A percentile compares a stretch with the other conserved stretches of the same genome.
Evolutionary conservation across 2,329 filamentous ascomycete genomes (phyloP).

Genomic region (Aspergillus sclerotialis): DNA sequence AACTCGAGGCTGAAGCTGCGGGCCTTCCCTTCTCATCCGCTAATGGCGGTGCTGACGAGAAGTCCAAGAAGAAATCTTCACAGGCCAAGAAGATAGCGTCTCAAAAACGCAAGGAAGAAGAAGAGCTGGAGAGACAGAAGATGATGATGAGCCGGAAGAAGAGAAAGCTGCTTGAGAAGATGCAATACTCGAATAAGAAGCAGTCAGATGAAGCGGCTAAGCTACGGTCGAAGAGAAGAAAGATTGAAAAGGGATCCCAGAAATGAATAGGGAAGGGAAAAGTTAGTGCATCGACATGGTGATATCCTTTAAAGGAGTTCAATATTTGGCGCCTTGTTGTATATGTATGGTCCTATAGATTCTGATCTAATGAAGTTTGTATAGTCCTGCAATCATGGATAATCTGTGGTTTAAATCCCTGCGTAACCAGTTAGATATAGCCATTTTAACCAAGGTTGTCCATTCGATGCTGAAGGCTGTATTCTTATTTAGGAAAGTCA

Average conservation of each 20-base stretch:
- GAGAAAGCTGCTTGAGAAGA: slow-evolving; percentile 94
- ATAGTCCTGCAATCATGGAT: no score
- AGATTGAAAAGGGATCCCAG: slow-evolving; percentile 58
- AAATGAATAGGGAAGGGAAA: slow-evolving; percentile 17
- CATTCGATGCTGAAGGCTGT: no score
- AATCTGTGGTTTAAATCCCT: no score
- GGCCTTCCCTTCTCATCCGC: slow-evolving; percentile 49
- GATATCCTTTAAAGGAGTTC: slow-evolving; percentile 18
- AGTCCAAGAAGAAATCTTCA: slow-evolving; percentile 62
- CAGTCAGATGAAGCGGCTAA: slow-evolving; percentile 84
- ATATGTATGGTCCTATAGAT: no score
- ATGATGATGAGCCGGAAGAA: slow-evolving; percentile 99
- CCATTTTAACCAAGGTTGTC: no score
- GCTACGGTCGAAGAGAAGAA: slow-evolving; percentile 82
- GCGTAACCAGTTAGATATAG: no score
- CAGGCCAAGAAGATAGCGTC: slow-evolving; percentile 63
- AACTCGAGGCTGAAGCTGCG: slow-evolving; percentile 85
- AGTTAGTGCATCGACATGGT: slow-evolving; percentile 16
- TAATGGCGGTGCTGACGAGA: slow-evolving; percentile 48
- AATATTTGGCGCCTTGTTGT: slow-evolving; percentile 12
- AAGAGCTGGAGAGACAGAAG: slow-evolving; percentile 87
- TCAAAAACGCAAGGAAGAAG: slow-evolving; percentile 61
- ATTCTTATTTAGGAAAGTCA: no score
- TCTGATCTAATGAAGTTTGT: no score
- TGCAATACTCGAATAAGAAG: slow-evolving; percentile 92